A percentile compares a stretch with the other conserved stretches of the same genome.
Evolutionary conservation across 257 asterid genomes (phyloP).

Genomic region (Ligustrum vulgare): DNA sequence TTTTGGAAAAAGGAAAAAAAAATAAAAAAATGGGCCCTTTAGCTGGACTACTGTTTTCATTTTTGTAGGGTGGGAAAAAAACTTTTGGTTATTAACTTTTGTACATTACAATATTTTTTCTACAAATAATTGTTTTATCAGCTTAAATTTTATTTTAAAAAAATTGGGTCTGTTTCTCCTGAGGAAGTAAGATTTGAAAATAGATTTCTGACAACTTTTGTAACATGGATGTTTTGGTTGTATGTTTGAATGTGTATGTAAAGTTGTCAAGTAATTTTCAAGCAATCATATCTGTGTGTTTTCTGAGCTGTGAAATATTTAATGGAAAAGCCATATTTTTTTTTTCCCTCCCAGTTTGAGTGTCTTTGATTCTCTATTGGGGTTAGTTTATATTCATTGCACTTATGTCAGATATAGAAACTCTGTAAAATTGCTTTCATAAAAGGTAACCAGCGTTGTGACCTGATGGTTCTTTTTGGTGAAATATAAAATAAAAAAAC

Average conservation of each 20-base stretch:
- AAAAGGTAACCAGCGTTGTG: neutral
- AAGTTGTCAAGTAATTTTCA: neutral
- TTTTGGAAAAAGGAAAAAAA: too few species aligned
- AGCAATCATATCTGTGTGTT: neutral
- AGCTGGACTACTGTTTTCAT: slow-evolving; percentile 18
- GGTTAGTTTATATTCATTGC: neutral
- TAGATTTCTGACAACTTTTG: neutral
- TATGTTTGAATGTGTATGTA: neutral
- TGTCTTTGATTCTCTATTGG: neutral
- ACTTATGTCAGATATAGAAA: slow-evolving; percentile 3
- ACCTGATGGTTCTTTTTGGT: neutral
- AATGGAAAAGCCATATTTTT: neutral
- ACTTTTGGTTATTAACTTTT: neutral
- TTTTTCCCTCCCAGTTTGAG: neutral
- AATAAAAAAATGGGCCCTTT: slow-evolving; percentile 6
- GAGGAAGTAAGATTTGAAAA: neutral
- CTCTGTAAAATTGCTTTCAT: slow-evolving; percentile 17
- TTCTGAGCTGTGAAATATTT: slow-evolving; percentile 1
- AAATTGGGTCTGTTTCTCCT: neutral
- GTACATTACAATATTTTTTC: neutral
- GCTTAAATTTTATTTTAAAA: neutral
- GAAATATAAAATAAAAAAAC: neutral
- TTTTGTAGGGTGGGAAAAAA: neutral
- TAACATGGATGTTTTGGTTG: neutral
- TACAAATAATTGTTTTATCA: neutral